Evolutionary conservation across 345 rosid species (phyloP), one percentile per base, ranked within the genome.

Genomic region (Hevea brasiliensis): DNA sequence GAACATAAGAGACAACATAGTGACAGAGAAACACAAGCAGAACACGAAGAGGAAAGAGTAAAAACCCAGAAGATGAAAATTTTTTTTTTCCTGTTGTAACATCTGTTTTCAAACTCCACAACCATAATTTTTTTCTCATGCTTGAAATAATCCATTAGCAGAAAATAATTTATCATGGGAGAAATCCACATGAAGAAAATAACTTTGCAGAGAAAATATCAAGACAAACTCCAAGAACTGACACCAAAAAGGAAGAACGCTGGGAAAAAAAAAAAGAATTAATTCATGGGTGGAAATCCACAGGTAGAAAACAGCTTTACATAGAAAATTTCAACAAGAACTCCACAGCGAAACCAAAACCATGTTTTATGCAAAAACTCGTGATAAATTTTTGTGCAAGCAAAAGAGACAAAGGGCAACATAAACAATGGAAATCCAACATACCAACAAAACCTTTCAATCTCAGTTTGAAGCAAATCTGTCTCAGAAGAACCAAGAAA

Each of bases 71-170:
- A n/a, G n/a, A n/a, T n/a, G n/a, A n/a, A n/a, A n/a, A n/a, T n/a
- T n/a, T n/a, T n/a, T n/a, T n/a, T n/a, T n/a, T n/a, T n/a, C n/a
- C n/a, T n/a, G n/a, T n/a, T n/a, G n/a, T n/a, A n/a, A n/a, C n/a
- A 70, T 42, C 23, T 70, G 37, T 44, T 24, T 0, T 57, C 64
- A 56, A 70, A 70, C 73, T 56, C 73, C n/a, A 57, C n/a, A 13
- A 41, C 64, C 53, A 21, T 4, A 24, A 14, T 65, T 21, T 47
- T 26, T 63, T n/a, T n/a, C 4, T 44, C 54, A 44, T 45, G 27
- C 24, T 55, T 21, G 45, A 32, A 21, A 63, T 58, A 58, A 58
- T 27, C 17, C 18, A 24, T 59, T 27, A 59, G 6, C 27, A 50
- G 18, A 17, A 0, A 47, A 7, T 8, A 63, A 63, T 24, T 40